Evolutionary conservation across 352 stramenopile species (phyloP), one percentile per base, ranked within the genome.

Genomic region (Phytophthora macrochlamydospora): DNA sequence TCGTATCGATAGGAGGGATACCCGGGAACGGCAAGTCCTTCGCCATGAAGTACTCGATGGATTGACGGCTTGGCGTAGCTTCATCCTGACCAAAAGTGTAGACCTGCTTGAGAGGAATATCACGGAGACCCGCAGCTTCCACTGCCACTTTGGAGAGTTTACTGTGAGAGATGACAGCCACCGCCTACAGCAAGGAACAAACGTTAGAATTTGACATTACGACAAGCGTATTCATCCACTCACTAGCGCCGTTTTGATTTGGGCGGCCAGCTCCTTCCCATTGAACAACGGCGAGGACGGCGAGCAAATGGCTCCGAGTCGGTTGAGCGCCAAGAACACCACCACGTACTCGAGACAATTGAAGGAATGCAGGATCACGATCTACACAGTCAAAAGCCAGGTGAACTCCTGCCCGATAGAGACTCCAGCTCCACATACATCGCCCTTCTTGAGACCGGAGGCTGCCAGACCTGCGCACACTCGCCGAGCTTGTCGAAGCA

Each of bases 281-380:
- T 73, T 76, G 62, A 87, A 79, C 38, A 83, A 42, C 2, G 79
- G 74, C 1, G 78, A 80, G 11, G 76, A 74, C 7, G 81, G 60
- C 14, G 79, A 84, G 52, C 69, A 74, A 29, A 83, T 80, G 9
- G 73, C 81, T 9, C 75, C 64, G 6, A 90, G 51, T 0, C 73
- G 66, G 51, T 76, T 81, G 31, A 88, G 60, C 8, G 81, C 81
- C 14, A 81, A 51, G 51, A 84, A 81, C 4, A 89, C 62, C n/a
- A 87, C 54, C 2, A 81, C 77, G 51, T 79, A 90, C 62, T 90
- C 79, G 46, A 88, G 66, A 42, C 71, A 85, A 63, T 90, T 90
- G 63, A 81, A 66, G 51, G 73, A 80, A 60, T 87, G 75, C 31
- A 86, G 45, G 30, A 88, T 43, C 13, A 89, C 70, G 2, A 75